Evolutionary conservation across 768 basidiomycete genomes (phyloP), one percentile per base, ranked within the genome.

Genomic region (Mrakia gelida): DNA sequence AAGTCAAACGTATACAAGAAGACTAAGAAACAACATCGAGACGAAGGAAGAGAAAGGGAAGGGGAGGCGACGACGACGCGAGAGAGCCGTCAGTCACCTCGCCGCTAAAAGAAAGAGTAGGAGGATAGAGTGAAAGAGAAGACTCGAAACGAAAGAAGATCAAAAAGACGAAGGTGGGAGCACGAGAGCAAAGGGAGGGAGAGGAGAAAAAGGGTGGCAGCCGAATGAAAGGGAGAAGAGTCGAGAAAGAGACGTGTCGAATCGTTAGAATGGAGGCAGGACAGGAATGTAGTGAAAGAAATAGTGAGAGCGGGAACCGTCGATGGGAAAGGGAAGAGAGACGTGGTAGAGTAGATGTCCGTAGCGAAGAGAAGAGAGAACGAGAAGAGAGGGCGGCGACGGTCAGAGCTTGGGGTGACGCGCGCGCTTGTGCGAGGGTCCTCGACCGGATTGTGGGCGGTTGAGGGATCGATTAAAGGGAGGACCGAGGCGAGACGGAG

Each of bases 201-300:
- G 21, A 32, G 30, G 30, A 23, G 11, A 32, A 28, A 30, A n/a
- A n/a, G n/a, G n/a, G n/a, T n/a, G n/a, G 10, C n/a, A 28, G 49
- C 18, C 49, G 28, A 73, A 30, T 15, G 71, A 49, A 30, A 32
- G 71, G 52, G 34, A 28, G 56, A 73, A 38, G 9, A 72, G 34
- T n/a, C 43, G 34, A 38, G 34, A 71, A 71, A 23, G 32, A 72
- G 52, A 72, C n/a, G 71, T 72, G n/a, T 4, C 41, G n/a, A 72
- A 45, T 45, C n/a, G 28, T 28, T 16, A 49, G 18, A 3, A 49
- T 3, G 23, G 52, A 49, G n/a, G 28, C n/a, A 43, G 26, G 52
- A 72, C 41, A 72, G 18, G 41, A 72, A 43, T 45, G 21, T 43
- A 72, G 52, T 32, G 45, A 73, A 38, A 26, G 49, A 13, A 59